These are phyloP conservation scores for Anastatica hierochuntica DNA, from an alignment of 345 rosid species.

Conservation along the genomic window DNA sequence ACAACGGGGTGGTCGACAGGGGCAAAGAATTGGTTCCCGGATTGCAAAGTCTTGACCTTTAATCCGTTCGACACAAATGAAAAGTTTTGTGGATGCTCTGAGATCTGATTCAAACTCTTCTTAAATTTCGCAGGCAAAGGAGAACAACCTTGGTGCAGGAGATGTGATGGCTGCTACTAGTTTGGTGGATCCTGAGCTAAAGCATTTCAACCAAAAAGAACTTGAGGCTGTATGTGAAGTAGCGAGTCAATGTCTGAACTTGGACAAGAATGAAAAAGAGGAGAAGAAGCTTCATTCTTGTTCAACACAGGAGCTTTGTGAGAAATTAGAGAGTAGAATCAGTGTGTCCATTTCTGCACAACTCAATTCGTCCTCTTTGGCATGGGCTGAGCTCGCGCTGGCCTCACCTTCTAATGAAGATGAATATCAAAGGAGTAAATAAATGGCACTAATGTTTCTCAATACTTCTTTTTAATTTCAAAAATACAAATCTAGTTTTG, in stretches of 20 bases:
- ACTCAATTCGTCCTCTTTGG: constrained; percentile 68
- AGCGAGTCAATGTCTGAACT: constrained; percentile 51
- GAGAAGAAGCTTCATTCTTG: constrained; percentile 19
- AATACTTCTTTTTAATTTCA: no score
- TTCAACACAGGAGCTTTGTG: constrained; percentile 38
- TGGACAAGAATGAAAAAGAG: constrained; percentile 26
- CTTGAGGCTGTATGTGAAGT: constrained; percentile 72
- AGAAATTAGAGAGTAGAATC: constrained; percentile 57
- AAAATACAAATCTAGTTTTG: not conserved
- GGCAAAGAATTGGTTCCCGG: no score
- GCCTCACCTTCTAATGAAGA: constrained; percentile 39
- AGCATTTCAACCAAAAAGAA: constrained; percentile 60
- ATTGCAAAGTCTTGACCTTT: no score
- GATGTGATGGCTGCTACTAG: constrained; percentile 48
- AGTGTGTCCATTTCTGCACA: constrained; percentile 58
- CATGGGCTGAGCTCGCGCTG: constrained; percentile 94
- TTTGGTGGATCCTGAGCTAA: constrained; percentile 80
- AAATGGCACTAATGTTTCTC: not conserved
- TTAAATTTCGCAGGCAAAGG: constrained; percentile 60
- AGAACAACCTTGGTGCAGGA: constrained; percentile 41
- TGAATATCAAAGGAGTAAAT: constrained; percentile 8
- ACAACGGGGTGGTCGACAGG: no score
- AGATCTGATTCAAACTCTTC: not conserved
- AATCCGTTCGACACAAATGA: no score
- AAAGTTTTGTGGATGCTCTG: no score